Evolutionary conservation across 805 yeast genomes (phyloP).

Genomic region (Blastobotrys muscicola): DNA sequence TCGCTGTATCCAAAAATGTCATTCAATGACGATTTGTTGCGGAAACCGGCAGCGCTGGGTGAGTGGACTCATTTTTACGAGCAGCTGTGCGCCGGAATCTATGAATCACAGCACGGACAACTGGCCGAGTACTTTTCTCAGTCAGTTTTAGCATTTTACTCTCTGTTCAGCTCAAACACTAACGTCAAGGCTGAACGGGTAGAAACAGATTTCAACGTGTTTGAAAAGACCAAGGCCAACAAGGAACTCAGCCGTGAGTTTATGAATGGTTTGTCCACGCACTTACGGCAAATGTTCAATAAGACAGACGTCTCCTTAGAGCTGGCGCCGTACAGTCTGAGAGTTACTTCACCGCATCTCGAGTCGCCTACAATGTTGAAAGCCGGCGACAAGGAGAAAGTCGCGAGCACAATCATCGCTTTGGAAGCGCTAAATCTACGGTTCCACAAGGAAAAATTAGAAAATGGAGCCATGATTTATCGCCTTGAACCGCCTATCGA

Average conservation of each 20-base stretch:
- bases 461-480: slow-evolving; percentile 21
- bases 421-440: slow-evolving; percentile 19
- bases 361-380: slow-evolving; percentile 8
- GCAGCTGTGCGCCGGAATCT: slow-evolving; percentile 32
- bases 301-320: slow-evolving; percentile 17
- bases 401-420: slow-evolving; percentile 14
- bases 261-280: slow-evolving; percentile 13
- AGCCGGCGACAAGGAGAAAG: slow-evolving; percentile 12
- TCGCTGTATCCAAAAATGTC: slow-evolving; percentile 51
- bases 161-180: slow-evolving; percentile 51
- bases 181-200: slow-evolving; percentile 24
- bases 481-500: slow-evolving; percentile 30
- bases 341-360: slow-evolving; percentile 20
- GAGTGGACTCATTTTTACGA: slow-evolving; percentile 79
- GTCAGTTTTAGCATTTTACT: slow-evolving; percentile 53
- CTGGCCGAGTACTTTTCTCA: slow-evolving; percentile 45
- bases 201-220: slow-evolving; percentile 11
- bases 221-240: slow-evolving; percentile 24
- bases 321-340: slow-evolving; percentile 24
- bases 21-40: slow-evolving; percentile 53
- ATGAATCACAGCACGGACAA: slow-evolving; percentile 37
- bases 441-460: slow-evolving; percentile 20
- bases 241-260: slow-evolving; percentile 25
- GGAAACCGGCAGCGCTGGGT: slow-evolving; percentile 49
- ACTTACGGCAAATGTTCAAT: slow-evolving; percentile 10